Conservation (phyloP, 257 asterid genomes). For the Solanum pimpinellifolium region DNA sequence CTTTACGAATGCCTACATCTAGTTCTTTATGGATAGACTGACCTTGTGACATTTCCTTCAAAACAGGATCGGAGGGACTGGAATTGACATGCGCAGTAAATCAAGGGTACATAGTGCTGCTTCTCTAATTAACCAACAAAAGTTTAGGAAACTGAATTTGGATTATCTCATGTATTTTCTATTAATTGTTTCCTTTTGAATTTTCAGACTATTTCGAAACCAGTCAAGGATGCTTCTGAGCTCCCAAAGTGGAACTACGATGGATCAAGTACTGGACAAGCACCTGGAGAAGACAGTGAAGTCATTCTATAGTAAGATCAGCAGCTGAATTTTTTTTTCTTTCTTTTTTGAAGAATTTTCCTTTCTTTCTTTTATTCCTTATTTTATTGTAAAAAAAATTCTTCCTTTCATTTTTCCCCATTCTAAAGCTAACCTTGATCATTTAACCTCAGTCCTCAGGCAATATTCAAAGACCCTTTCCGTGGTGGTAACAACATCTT, state of each 20-base stretch:
- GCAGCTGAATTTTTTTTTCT: neutral
- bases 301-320: constrained; percentile 83
- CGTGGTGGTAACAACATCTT: constrained; percentile 96
- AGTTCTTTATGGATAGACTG: neutral
- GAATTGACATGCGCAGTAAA: constrained; percentile 87
- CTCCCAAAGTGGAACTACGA: constrained; percentile 99
- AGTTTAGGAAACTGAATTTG: neutral
- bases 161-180: neutral
- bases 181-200: neutral
- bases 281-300: constrained; percentile 98
- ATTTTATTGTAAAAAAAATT: neutral
- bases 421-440: neutral
- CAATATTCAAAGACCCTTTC: constrained; percentile 95
- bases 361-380: neutral
- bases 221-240: constrained; percentile 86
- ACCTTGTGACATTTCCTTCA: neutral
- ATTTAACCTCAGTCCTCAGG: constrained; percentile 64
- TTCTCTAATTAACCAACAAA: neutral
- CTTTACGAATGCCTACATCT: neutral
- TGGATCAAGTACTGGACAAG: constrained; percentile 99
- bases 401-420: neutral
- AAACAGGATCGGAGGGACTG: constrained; percentile 90
- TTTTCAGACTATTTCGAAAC: constrained; percentile 70
- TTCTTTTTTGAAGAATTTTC: neutral
- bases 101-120: constrained; percentile 48